Evolutionary conservation across 2,329 filamentous ascomycete species (phyloP), one percentile per base, ranked within the genome.

Genomic region (Ophiostoma sp.): DNA sequence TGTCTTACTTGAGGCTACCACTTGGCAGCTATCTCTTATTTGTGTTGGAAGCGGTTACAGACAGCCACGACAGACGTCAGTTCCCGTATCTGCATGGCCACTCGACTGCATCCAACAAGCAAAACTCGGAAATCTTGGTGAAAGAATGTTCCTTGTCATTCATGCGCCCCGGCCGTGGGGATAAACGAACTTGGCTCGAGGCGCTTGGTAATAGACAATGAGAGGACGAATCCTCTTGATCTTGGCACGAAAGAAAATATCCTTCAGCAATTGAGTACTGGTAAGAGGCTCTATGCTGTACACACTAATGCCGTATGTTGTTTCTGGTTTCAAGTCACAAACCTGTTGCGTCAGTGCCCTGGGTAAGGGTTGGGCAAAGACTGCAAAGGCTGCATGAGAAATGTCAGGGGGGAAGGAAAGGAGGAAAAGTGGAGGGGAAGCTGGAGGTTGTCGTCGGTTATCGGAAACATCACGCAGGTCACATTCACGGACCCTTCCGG

Each of bases 181-280:
- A 45, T 19, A 76, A 76, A 73, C 66, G 70, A 55, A 73, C 70
- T 73, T 75, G 77, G 79, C 70, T 70, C 83, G 79, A 83, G 83
- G 85, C 87, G 86, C 87, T 88, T 88, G 86, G 86, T 88, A 88
- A 87, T 87, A 83, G 82, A 83, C 82, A 82, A 84, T 84, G 80
- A 77, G 69, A 72, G 48, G 63, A 74, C 78, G 78, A 28, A 55
- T 64, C 70, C 72, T 71, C 77, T 85, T 78, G 76, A 81, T 88
- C 83, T 88, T 83, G 86, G 86, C 86, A 88, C 86, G 86, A 83
- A 82, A 82, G 83, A 81, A 68, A 81, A 76, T 82, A 52, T 87
- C 86, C 86, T 88, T 88, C 86, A 87, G 84, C 86, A 85, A 83
- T 81, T 79, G 84, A 84, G 86, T 85, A 86, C 82, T 79, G 80